phyloP scores from a whole-genome alignment of 169 alveolate species.

The Perkinsus olseni region DNA sequence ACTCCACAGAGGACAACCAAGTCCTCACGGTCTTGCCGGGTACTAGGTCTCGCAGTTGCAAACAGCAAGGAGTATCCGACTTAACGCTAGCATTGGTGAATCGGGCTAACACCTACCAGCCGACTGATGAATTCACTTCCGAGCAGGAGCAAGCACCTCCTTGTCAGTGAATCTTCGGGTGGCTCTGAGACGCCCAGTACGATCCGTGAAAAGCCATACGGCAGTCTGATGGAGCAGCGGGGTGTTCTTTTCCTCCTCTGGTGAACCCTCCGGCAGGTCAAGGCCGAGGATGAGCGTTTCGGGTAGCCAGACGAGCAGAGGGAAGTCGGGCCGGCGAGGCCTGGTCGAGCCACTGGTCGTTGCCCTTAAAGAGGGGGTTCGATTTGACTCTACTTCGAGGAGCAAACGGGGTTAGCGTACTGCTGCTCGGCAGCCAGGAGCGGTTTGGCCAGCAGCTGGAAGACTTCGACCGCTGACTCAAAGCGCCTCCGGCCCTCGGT shows the following conservation, averaged over 20 bases:
- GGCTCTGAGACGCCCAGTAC: not conserved
- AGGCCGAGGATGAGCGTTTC: not conserved
- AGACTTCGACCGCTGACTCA: not conserved
- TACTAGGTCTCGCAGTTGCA: not conserved
- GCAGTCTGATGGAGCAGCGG: not conserved
- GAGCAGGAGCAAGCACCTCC: not conserved
- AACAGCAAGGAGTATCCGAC: not conserved
- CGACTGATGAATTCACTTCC: not conserved
- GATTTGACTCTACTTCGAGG: too few species aligned
- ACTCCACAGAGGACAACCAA: not conserved
- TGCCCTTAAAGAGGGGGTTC: too few species aligned
- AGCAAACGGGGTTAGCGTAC: not conserved
- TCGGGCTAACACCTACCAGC: not conserved
- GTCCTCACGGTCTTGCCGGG: not conserved
- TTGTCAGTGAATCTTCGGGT: not conserved
- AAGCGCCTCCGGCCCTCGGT: not conserved
- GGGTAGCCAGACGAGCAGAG: not conserved
- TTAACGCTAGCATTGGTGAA: not conserved
- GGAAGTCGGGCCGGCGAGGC: not conserved
- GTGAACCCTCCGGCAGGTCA: not conserved
- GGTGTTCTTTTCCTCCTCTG: not conserved
- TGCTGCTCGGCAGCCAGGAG: not conserved
- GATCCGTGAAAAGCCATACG: not conserved
- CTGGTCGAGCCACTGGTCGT: too few species aligned
- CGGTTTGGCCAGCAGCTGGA: not conserved